These are phyloP conservation scores for Mycena indigotica DNA, from an alignment of 768 basidiomycete genomes.

Conservation along the genomic window DNA sequence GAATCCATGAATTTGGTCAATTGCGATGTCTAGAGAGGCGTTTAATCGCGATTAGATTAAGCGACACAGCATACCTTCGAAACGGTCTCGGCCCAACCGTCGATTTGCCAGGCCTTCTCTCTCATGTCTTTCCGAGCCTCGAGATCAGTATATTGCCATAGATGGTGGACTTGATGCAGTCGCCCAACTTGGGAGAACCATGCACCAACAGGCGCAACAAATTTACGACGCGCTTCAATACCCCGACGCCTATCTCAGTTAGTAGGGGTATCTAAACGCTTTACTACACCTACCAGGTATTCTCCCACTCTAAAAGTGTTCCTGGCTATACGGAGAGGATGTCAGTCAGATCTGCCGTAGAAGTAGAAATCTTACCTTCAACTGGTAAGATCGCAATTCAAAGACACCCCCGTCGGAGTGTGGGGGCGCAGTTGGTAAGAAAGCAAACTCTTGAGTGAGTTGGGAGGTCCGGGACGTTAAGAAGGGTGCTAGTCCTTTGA, in stretches of 20 bases:
- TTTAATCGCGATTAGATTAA: constrained; percentile 3
- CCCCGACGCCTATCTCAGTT: constrained; percentile 71
- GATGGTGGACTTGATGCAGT: constrained; percentile 88
- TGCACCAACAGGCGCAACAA: constrained; percentile 72
- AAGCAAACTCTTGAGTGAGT: constrained; percentile 91
- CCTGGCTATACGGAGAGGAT: constrained; percentile 53
- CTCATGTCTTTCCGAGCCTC: constrained; percentile 81
- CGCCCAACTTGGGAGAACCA: constrained; percentile 90
- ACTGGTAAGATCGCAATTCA: constrained; percentile 86
- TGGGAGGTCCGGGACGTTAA: constrained; percentile 74
- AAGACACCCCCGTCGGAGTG: constrained; percentile 88
- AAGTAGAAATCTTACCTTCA: constrained; percentile 53
- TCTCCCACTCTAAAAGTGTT: constrained; percentile 92
- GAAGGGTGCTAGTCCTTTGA: constrained; percentile 75
- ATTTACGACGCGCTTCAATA: constrained; percentile 88
- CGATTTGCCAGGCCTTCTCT: constrained; percentile 91
- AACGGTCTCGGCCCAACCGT: constrained; percentile 95
- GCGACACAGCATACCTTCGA: constrained; percentile 63
- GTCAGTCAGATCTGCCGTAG: neutral
- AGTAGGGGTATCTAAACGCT: constrained; percentile 2
- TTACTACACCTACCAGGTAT: constrained; percentile 65
- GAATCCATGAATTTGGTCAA: constrained; percentile 86
- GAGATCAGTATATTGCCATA: constrained; percentile 93
- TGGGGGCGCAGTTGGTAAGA: constrained; percentile 90
- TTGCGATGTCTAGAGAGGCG: constrained; percentile 73